phyloP scores from a whole-genome alignment of 2,329 filamentous ascomycete species.

The Cyphellophora attinorum region DNA sequence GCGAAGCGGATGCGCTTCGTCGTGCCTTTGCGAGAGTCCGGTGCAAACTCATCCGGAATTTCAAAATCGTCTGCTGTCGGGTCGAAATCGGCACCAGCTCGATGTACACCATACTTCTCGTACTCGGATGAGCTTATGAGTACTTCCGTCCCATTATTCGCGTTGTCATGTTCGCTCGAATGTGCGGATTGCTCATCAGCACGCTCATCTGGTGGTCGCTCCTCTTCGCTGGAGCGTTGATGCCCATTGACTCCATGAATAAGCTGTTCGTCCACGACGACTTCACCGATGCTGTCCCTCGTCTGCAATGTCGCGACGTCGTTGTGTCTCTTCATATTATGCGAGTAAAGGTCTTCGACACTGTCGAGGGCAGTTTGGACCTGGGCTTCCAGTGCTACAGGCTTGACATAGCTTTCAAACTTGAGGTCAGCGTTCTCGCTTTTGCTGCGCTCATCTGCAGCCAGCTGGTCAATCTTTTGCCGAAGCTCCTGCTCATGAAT shows the following conservation, averaged over 20 bases:
- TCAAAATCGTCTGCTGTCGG: constrained; percentile 24
- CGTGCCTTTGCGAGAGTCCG: constrained; percentile 13
- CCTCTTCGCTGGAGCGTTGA: not conserved
- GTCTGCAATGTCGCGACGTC: not conserved
- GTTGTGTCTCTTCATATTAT: constrained; percentile 38
- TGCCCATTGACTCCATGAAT: not conserved
- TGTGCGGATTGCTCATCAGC: not conserved
- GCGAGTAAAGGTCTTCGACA: constrained; percentile 75
- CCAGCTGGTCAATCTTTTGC: constrained; percentile 53
- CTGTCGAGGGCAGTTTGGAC: constrained; percentile 75
- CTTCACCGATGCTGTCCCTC: constrained; percentile 4
- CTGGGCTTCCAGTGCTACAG: constrained; percentile 41
- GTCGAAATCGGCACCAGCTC: constrained; percentile 16
- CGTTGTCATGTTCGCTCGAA: not conserved
- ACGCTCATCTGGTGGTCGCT: not conserved
- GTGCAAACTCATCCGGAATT: constrained; percentile 20
- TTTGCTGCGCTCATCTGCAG: constrained; percentile 52
- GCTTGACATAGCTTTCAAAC: constrained; percentile 59
- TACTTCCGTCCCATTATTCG: not conserved
- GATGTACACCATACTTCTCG: constrained; percentile 20
- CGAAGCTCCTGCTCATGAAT: constrained; percentile 82
- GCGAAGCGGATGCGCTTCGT: constrained; percentile 3
- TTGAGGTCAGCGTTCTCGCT: constrained; percentile 34
- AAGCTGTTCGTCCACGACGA: constrained; percentile 8
- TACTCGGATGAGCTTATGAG: constrained; percentile 20